Conservation (phyloP, 352 stramenopile genomes). For the Phytophthora pistaciae region DNA sequence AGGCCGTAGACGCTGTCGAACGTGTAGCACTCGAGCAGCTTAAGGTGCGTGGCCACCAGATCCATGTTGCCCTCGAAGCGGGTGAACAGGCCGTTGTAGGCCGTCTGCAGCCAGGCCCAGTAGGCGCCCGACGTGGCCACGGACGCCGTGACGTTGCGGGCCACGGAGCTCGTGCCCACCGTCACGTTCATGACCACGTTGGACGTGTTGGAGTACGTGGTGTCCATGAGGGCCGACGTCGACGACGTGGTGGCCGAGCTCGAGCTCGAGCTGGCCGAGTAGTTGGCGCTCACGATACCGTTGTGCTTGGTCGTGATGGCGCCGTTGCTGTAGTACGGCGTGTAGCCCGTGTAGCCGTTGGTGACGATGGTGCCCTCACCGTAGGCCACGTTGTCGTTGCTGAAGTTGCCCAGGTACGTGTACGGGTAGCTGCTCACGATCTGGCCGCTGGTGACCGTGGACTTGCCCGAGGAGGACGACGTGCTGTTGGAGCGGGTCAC, state of each 20-base stretch:
- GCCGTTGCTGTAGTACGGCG: conserved; percentile 46
- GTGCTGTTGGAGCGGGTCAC: conserved; percentile 48
- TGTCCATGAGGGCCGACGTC: conserved; percentile 31
- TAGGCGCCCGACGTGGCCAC: conserved; percentile 66
- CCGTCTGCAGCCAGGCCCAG: conserved; percentile 69
- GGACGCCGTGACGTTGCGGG: conserved; percentile 50
- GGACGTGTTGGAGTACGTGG: conserved; percentile 47
- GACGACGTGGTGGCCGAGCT: conserved; percentile 30
- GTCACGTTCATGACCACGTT: conserved; percentile 54
- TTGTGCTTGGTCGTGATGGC: conserved; percentile 66
- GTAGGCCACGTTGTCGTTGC: conserved; percentile 39
- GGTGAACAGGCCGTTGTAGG: conserved; percentile 62
- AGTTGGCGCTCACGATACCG: conserved; percentile 54
- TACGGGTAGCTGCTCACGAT: conserved; percentile 48
- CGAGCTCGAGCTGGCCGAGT: conserved; percentile 39
- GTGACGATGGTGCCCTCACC: conserved; percentile 46
- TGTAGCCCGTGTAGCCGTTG: conserved; percentile 64
- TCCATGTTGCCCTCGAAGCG: conserved; percentile 71
- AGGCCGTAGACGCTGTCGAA: conserved; percentile 65
- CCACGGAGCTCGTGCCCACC: conserved; percentile 42
- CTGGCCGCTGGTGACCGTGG: conserved; percentile 39
- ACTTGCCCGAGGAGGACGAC: conserved; percentile 33
- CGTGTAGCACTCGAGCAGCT: conserved; percentile 69
- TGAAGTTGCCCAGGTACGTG: conserved; percentile 62
- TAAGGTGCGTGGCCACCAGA: conserved; percentile 67